phyloP scores from a whole-genome alignment of 202 grass and related monocot species.

The Bolboschoenoplectus hybrid region DNA sequence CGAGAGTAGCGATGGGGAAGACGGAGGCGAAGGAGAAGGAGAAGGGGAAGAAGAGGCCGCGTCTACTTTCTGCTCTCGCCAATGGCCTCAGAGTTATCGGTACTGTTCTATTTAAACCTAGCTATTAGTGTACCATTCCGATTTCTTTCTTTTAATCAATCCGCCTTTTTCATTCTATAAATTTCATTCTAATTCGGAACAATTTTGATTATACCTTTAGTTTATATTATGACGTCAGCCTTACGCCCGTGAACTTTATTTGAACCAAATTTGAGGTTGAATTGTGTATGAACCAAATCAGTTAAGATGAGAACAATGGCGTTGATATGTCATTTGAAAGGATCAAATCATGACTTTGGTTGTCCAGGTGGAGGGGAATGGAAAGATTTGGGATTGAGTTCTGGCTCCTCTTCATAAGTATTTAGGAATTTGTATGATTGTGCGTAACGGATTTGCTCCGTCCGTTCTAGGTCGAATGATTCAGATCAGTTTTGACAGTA shows the following conservation, averaged over 20 bases:
- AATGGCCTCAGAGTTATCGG: constrained; percentile 92
- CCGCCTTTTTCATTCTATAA: not conserved
- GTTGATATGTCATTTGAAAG: constrained; percentile 1
- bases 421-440: not conserved
- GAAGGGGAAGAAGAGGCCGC: constrained; percentile 38
- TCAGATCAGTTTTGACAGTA: not conserved
- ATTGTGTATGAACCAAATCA: constrained; percentile 13
- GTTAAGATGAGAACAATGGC: not conserved
- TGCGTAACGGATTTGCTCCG: not conserved
- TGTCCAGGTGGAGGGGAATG: not conserved
- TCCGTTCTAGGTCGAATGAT: not conserved
- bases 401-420: not conserved
- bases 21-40: constrained; percentile 28
- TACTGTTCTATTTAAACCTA: constrained; percentile 33
- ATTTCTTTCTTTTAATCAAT: not conserved
- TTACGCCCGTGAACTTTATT: not conserved
- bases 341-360: not conserved
- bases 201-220: not conserved
- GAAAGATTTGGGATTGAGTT: not conserved
- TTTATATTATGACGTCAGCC: not conserved
- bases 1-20: not conserved
- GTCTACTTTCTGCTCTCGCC: constrained; percentile 57
- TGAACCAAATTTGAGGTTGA: not conserved
- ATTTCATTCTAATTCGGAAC: not conserved
- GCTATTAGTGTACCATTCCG: not conserved